These are phyloP conservation scores for Ambrosiella cleistominuta DNA, from an alignment of 2,329 filamentous ascomycete genomes.

Conservation along the genomic window DNA sequence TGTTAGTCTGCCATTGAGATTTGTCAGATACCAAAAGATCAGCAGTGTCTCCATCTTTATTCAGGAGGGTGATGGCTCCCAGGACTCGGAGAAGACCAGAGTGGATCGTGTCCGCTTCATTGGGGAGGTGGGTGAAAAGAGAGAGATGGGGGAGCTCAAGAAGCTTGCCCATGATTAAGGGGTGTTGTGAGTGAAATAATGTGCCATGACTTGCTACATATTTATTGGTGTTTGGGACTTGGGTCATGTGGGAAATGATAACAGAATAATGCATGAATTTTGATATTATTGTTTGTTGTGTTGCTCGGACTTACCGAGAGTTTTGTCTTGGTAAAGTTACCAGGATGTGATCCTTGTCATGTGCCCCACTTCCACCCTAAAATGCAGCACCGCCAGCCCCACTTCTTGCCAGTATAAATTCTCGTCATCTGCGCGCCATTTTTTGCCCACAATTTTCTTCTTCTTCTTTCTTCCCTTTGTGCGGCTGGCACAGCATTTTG, in stretches of 20 bases:
- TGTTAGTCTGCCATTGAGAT: conserved; percentile 56
- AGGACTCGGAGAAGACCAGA: conserved; percentile 64
- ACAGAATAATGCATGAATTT: too few relatives aligned
- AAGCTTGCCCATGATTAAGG: conserved; percentile 62
- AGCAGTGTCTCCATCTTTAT: conserved; percentile 76
- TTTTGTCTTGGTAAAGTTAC: too few relatives aligned
- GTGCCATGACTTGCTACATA: too few relatives aligned
- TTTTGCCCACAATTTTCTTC: background rate
- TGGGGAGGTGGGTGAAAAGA: conserved; percentile 80
- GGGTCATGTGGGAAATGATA: too few relatives aligned
- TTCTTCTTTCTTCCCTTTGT: conserved; percentile 12
- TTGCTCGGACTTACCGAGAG: too few relatives aligned
- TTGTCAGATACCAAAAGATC: conserved; percentile 95
- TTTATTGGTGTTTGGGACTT: too few relatives aligned
- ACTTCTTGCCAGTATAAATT: conserved; percentile 5
- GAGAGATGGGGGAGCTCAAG: conserved; percentile 85
- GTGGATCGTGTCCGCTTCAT: conserved; percentile 65
- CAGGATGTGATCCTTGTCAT: too few relatives aligned
- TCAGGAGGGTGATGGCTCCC: conserved; percentile 53
- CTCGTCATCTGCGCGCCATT: background rate
- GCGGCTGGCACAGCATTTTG: conserved; percentile 14
- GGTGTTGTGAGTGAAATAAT: too few relatives aligned
- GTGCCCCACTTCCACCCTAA: too few relatives aligned
- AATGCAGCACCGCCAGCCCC: background rate
- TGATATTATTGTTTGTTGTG: too few relatives aligned